Evolutionary conservation across 73 alveolate genomes (phyloP).

Genomic region (Paramecium caudatum): DNA sequence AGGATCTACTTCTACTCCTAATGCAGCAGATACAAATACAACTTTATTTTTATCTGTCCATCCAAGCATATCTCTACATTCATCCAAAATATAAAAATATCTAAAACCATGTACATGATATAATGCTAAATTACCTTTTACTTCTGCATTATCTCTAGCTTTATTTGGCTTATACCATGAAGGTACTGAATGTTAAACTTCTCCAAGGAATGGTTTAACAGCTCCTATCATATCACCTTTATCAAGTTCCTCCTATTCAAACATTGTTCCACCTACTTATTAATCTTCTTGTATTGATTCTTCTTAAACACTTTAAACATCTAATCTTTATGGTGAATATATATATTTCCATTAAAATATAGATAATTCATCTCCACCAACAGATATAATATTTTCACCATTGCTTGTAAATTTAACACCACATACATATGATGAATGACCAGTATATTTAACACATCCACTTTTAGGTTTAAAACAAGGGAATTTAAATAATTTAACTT

Average conservation of each 20-base stretch:
- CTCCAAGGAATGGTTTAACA: constrained; percentile 93
- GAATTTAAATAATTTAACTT: constrained; percentile 94
- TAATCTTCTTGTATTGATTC: constrained; percentile 75
- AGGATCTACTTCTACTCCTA: constrained; percentile 93
- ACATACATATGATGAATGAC: constrained; percentile 98
- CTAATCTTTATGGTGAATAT: constrained; percentile 82
- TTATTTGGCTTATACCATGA: constrained; percentile 84
- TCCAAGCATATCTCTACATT: constrained; percentile 93
- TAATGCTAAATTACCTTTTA: constrained; percentile 93
- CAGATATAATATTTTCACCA: constrained; percentile 88
- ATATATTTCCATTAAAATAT: constrained; percentile 96
- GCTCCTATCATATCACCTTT: constrained; percentile 90
- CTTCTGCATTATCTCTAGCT: constrained; percentile 86
- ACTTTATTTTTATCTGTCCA: constrained; percentile 91
- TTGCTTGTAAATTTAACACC: constrained; percentile 89
- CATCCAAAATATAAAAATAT: constrained; percentile 86
- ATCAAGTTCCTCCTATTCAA: constrained; percentile 86
- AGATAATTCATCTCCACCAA: constrained; percentile 98
- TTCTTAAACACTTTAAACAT: constrained; percentile 46
- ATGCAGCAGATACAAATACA: constrained; percentile 96
- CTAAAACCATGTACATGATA: constrained; percentile 97
- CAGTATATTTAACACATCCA: constrained; percentile 92
- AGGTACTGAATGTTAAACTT: constrained; percentile 90
- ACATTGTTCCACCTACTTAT: constrained; percentile 81
- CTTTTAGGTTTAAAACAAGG: constrained; percentile 89